These are phyloP conservation scores for Aspergillus coremiiformis DNA, from an alignment of 495 filamentous ascomycete genomes.

Conservation along the genomic window DNA sequence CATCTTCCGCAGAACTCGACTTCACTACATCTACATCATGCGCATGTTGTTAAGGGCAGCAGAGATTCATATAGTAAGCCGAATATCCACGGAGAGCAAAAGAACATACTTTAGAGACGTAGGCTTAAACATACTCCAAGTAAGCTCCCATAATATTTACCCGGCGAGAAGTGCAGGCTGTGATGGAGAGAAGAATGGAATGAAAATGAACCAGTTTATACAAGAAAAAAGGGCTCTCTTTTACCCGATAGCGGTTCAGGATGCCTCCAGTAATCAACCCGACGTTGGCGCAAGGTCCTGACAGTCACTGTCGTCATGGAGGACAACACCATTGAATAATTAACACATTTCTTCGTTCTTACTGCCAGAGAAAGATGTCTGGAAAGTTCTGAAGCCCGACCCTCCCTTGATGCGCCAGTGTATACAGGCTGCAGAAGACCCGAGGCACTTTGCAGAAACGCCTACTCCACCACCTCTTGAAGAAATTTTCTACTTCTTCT, in stretches of 20 bases:
- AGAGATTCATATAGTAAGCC: constrained; percentile 56
- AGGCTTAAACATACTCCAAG: constrained; percentile 51
- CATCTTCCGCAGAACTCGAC: background rate
- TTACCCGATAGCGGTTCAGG: constrained; percentile 43
- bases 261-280: constrained; percentile 31
- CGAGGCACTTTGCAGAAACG: too few relatives aligned
- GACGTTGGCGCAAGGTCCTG: constrained; percentile 27
- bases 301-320: too few relatives aligned
- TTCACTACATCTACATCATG: constrained; percentile 33
- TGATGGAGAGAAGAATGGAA: constrained; percentile 45
- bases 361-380: too few relatives aligned
- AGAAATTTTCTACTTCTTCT: too few relatives aligned
- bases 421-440: too few relatives aligned
- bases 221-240: constrained; percentile 35
- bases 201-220: constrained; percentile 45
- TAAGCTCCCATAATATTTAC: constrained; percentile 40
- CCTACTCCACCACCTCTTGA: too few relatives aligned
- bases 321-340: too few relatives aligned
- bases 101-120: constrained; percentile 57
- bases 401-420: too few relatives aligned
- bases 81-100: constrained; percentile 49
- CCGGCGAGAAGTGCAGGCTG: constrained; percentile 35
- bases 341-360: too few relatives aligned
- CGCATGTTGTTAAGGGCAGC: constrained; percentile 63
- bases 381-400: too few relatives aligned